A percentile compares a stretch with the other conserved stretches of the same genome.
phyloP scores from a whole-genome alignment of 2,329 filamentous ascomycete genomes.

The Xylariaceae sp. region DNA sequence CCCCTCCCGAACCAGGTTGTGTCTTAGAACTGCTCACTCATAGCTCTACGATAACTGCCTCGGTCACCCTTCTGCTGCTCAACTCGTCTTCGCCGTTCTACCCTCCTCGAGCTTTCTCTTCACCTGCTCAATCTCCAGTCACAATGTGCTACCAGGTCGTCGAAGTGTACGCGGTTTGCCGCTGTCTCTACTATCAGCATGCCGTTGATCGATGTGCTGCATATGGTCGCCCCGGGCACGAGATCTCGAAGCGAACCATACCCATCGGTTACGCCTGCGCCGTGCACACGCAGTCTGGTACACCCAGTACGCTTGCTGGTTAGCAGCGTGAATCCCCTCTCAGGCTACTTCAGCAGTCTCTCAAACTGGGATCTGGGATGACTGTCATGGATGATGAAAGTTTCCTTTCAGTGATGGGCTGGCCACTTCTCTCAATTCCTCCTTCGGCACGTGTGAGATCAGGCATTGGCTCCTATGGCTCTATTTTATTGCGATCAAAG shows the following conservation, averaged over 20 bases:
- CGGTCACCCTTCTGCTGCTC: background rate
- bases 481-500: conserved; percentile 40
- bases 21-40: background rate
- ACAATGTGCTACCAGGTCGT: conserved; percentile 82
- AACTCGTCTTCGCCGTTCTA: background rate
- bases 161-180: conserved; percentile 80
- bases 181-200: conserved; percentile 83
- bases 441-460: conserved; percentile 42
- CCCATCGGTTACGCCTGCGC: conserved; percentile 77
- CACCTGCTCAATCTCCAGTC: conserved; percentile 25
- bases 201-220: conserved; percentile 75
- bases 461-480: conserved; percentile 45
- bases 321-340: conserved; percentile 44
- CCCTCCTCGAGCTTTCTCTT: conserved; percentile 13
- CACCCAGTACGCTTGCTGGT: conserved; percentile 37
- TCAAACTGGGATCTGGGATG: conserved; percentile 39
- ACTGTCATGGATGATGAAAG: conserved; percentile 44
- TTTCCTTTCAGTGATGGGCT: conserved; percentile 45
- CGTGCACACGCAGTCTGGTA: conserved; percentile 41
- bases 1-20: conserved; percentile 7
- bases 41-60: conserved; percentile 1
- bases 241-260: conserved; percentile 67
- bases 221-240: conserved; percentile 69
- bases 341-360: conserved; percentile 48
- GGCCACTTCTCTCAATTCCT: conserved; percentile 38